A percentile compares a stretch with the other conserved stretches of the same genome.
These are phyloP conservation scores for Oryza meridionalis DNA, from an alignment of 176 grass and related monocot genomes.

Conservation along the genomic window DNA sequence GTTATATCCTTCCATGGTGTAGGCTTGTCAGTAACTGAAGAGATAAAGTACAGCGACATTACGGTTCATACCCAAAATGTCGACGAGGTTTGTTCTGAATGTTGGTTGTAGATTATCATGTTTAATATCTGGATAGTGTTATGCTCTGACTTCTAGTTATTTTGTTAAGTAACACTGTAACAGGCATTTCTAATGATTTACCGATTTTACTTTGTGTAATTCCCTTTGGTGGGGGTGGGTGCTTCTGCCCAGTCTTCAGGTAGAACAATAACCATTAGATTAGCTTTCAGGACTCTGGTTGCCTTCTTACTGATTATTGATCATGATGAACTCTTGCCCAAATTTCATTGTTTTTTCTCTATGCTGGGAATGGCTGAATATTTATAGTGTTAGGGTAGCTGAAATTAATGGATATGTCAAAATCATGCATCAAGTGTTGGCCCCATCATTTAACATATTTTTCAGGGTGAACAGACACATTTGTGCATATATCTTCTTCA, in stretches of 20 bases:
- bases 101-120: conserved; percentile 26
- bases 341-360: neutral
- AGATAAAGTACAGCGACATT: conserved; percentile 71
- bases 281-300: neutral
- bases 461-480: neutral
- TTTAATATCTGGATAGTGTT: conserved; percentile 23
- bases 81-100: conserved; percentile 66
- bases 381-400: conserved; percentile 23
- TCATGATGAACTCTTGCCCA: neutral
- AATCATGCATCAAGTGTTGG: neutral
- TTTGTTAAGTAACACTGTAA: conserved; percentile 18
- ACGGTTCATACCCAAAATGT: conserved; percentile 49
- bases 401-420: neutral
- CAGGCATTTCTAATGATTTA: neutral
- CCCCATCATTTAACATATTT: neutral
- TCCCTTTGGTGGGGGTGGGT: neutral
- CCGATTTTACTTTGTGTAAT: neutral
- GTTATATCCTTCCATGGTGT: conserved; percentile 89
- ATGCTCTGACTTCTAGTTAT: neutral
- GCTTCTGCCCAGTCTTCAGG: neutral
- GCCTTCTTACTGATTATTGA: conserved; percentile 14
- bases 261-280: conserved; percentile 8
- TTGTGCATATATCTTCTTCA: neutral
- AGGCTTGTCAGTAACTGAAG: conserved; percentile 77
- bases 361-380: conserved; percentile 22